Evolutionary conservation across 176 grass and related monocot species (phyloP), one percentile per base, ranked within the genome.

Genomic region (Rhipidocladum racemiflorum): DNA sequence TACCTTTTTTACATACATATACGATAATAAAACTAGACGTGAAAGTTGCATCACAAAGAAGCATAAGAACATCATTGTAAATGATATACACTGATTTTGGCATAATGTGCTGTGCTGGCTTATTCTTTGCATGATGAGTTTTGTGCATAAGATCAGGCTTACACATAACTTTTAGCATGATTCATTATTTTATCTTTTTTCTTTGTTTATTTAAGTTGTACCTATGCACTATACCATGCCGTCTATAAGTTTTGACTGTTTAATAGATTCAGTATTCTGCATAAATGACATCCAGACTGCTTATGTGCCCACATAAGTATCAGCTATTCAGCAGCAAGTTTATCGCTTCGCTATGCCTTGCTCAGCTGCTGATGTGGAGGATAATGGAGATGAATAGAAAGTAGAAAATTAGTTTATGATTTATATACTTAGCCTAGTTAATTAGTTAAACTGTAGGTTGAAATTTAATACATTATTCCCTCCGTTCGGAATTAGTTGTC

Each of bases 171-270:
- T 71, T 48, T 60, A 11, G 4, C 28, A 69, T 9, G 20, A 20
- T n/a, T 59, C 11, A 45, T 53, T 55, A 57, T 16, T 32, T 18
- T 63, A 29, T 44, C 29, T 48, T 25, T 35, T 29, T 0, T 68
- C 35, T 51, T 21, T 64, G 24, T 70, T 82, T 54, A 48, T 74
- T 83, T 67, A 48, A 68, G 44, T 34, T 66, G 13, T 18, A 53
- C 0, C 7, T 66, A 9, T 3, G 36, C 4, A 25, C n/a, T 45
- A 14, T 21, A 9, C 28, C 27, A 64, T 9, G 27, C 11, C 2
- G 1, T 64, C 1, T 28, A 23, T 40, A 69, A 25, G 48, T 65
- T 79, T 79, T 53, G 5, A 23, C 25, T n/a, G 30, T 51, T 21
- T 4, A 49, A n/a, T 50, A 10, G 13, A 38, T 67, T 24, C 20